phyloP scores from a whole-genome alignment of 257 asterid genomes.

The Dorcoceras hygrometricum region DNA sequence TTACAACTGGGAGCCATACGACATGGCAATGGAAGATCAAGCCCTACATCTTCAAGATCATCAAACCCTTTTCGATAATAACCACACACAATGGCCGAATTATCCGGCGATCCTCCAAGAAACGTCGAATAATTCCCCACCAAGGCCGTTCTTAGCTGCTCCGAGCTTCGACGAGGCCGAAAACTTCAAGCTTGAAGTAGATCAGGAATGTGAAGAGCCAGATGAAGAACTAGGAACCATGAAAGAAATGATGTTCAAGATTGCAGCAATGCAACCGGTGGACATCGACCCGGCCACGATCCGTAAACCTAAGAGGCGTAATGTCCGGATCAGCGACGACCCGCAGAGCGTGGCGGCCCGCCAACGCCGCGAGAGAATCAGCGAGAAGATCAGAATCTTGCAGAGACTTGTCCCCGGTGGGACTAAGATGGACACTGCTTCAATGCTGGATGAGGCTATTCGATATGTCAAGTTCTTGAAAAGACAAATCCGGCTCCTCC shows the following conservation, averaged over 20 bases:
- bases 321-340: slow-evolving; percentile 83
- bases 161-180: not conserved
- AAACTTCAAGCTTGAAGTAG: not conserved
- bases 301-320: slow-evolving; percentile 59
- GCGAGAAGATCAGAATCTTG: slow-evolving; percentile 70
- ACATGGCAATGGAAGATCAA: slow-evolving; percentile 31
- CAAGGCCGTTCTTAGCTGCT: not conserved
- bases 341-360: slow-evolving; percentile 95
- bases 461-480: slow-evolving; percentile 84
- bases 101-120: slow-evolving; percentile 2
- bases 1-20: slow-evolving; percentile 35
- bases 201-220: slow-evolving; percentile 11
- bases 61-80: slow-evolving; percentile 24
- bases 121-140: not conserved
- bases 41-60: slow-evolving; percentile 17
- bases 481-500: slow-evolving; percentile 65
- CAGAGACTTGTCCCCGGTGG: slow-evolving; percentile 92
- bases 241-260: slow-evolving; percentile 93
- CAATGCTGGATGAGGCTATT: slow-evolving; percentile 87
- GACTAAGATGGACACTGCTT: slow-evolving; percentile 81
- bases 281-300: slow-evolving; percentile 80
- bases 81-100: slow-evolving; percentile 39
- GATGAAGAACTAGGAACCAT: slow-evolving; percentile 78
- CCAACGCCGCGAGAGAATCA: slow-evolving; percentile 79
- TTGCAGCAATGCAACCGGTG: slow-evolving; percentile 92